A percentile compares a stretch with the other conserved stretches of the same genome.
Evolutionary conservation across 495 filamentous ascomycete genomes (phyloP).

Genomic region (Lindgomyces ingoldianus): DNA sequence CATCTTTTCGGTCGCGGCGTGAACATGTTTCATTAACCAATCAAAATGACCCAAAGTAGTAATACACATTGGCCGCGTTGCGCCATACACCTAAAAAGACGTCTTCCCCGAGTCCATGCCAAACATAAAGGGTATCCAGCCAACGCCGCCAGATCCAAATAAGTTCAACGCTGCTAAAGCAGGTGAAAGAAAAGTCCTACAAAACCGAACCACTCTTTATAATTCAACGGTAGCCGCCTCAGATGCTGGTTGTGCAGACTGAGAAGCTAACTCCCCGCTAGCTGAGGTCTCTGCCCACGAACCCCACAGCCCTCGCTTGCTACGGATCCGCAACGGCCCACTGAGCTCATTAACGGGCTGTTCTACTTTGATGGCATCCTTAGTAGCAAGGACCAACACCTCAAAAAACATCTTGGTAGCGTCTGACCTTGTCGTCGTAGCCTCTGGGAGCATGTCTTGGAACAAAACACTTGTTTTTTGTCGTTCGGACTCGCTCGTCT

Average conservation of each 20-base stretch:
- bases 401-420: constrained; percentile 99
- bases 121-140: constrained; percentile 22
- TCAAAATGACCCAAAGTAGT: neutral
- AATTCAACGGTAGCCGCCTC: constrained; percentile 14
- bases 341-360: constrained; percentile 74
- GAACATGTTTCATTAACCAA: constrained; percentile 2
- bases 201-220: neutral
- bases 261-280: constrained; percentile 56
- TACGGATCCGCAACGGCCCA: constrained; percentile 73
- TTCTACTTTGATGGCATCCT: constrained; percentile 97
- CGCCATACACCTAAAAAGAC: neutral
- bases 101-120: neutral
- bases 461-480: constrained; percentile 80
- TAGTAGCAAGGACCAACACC: constrained; percentile 89
- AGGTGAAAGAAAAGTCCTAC: neutral
- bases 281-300: constrained; percentile 89
- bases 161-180: neutral
- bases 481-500: constrained; percentile 56
- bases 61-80: neutral
- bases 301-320: constrained; percentile 91
- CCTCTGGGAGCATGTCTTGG: constrained; percentile 86
- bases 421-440: constrained; percentile 74
- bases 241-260: constrained; percentile 29
- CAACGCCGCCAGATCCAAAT: constrained; percentile 4
- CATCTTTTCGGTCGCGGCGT: no score